These are phyloP conservation scores for Lolium multiflorum DNA, from an alignment of 176 grass and related monocot genomes.

Conservation along the genomic window DNA sequence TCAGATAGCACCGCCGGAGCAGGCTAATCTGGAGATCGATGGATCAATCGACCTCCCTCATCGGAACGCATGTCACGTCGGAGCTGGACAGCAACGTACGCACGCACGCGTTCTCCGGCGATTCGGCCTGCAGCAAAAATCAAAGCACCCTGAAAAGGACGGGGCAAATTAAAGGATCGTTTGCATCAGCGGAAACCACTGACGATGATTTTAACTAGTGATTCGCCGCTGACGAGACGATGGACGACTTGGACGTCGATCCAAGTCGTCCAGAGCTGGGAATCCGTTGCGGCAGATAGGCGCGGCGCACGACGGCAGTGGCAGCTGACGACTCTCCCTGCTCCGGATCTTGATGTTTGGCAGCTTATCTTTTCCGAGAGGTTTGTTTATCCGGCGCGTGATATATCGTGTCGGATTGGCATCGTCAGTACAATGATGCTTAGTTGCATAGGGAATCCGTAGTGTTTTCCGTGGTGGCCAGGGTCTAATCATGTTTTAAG, in stretches of 20 bases:
- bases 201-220: not conserved
- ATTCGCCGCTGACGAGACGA: constrained; percentile 36
- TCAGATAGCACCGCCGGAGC: not conserved
- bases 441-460: not conserved
- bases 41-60: not conserved
- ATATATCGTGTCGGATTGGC: not conserved
- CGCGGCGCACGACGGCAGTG: constrained; percentile 30
- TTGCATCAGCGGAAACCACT: too few species aligned
- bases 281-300: constrained; percentile 17
- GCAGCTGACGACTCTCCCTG: constrained; percentile 23
- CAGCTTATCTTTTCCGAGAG: not conserved
- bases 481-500: too few species aligned
- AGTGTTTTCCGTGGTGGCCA: too few species aligned
- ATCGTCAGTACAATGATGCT: not conserved
- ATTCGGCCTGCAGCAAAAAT: too few species aligned
- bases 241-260: not conserved
- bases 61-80: not conserved
- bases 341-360: constrained; percentile 32
- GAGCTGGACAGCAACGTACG: not conserved
- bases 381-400: not conserved
- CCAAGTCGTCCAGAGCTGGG: not conserved
- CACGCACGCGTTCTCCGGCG: too few species aligned
- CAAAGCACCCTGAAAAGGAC: too few species aligned
- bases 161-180: too few species aligned
- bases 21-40: not conserved